Conservation (phyloP, 2,329 filamentous ascomycete genomes). For the Aspergillus sp. region DNA sequence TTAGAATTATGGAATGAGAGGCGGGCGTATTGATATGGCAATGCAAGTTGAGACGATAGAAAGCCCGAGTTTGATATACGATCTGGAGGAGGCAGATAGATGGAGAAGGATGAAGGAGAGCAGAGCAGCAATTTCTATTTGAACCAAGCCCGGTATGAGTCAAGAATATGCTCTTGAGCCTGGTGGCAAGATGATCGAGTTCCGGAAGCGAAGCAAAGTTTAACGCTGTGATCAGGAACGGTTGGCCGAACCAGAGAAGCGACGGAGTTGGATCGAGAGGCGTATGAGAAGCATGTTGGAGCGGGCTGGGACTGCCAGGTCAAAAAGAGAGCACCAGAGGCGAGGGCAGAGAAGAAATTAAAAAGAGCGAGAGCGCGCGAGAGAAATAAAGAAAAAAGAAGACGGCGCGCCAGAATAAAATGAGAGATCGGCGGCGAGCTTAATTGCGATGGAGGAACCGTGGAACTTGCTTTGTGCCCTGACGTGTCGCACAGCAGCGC, state of each 20-base stretch:
- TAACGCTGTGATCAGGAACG: constrained; percentile 5
- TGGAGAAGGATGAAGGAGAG: not conserved
- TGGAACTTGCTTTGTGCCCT: not conserved
- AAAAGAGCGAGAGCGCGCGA: not conserved
- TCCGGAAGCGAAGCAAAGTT: not conserved
- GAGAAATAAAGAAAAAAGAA: constrained; percentile 1
- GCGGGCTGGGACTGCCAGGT: not conserved
- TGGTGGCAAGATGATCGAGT: constrained; percentile 12
- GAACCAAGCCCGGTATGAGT: not conserved
- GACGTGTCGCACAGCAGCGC: constrained; percentile 2
- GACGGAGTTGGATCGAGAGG: not conserved
- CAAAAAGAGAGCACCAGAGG: not conserved
- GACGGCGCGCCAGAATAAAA: constrained; percentile 4
- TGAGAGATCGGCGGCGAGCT: constrained; percentile 5
- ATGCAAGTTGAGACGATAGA: not conserved
- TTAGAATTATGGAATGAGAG: constrained; percentile 1
- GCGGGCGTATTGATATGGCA: constrained; percentile 13
- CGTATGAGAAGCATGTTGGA: constrained; percentile 4
- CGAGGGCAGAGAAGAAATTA: not conserved
- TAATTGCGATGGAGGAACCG: constrained; percentile 4
- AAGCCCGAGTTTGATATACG: not conserved
- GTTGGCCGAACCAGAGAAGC: constrained; percentile 1
- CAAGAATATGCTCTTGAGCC: not conserved
- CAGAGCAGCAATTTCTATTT: no score
- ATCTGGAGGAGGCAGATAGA: not conserved